These are phyloP conservation scores for Skeletonema marinoi DNA, from an alignment of 108 stramenopile species.

Conservation along the genomic window DNA sequence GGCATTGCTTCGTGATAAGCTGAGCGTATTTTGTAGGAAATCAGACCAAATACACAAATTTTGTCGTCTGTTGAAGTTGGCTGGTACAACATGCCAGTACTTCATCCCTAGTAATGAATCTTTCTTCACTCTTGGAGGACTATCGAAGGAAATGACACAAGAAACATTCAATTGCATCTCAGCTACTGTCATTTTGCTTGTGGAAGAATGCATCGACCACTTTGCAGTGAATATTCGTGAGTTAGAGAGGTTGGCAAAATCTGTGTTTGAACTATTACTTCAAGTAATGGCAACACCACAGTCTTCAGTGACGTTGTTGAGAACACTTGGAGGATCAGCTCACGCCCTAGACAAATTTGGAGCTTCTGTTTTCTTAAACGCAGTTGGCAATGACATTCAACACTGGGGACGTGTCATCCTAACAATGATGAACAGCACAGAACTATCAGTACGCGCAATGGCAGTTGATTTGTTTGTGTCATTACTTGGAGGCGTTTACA, in stretches of 20 bases:
- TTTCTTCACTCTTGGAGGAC: slow-evolving; percentile 26
- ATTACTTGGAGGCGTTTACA: slow-evolving; percentile 68
- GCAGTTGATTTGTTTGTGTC: slow-evolving; percentile 85
- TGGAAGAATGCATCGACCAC: slow-evolving; percentile 72
- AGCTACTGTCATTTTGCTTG: slow-evolving; percentile 69
- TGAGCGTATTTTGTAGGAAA: slow-evolving; percentile 54
- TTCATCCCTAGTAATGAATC: slow-evolving; percentile 50
- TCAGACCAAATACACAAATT: slow-evolving; percentile 67
- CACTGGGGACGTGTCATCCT: slow-evolving; percentile 81
- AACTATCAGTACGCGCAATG: slow-evolving; percentile 88
- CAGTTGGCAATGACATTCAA: slow-evolving; percentile 62
- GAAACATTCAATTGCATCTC: slow-evolving; percentile 89
- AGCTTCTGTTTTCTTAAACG: slow-evolving; percentile 61
- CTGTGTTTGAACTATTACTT: slow-evolving; percentile 76
- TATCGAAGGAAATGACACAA: slow-evolving; percentile 62
- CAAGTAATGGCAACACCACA: slow-evolving; percentile 82
- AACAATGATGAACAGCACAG: slow-evolving; percentile 80
- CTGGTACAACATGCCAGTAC: slow-evolving; percentile 73
- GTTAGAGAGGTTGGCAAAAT: slow-evolving; percentile 56
- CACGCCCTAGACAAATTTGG: slow-evolving; percentile 87
- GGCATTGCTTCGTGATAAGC: slow-evolving; percentile 54
- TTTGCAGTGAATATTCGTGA: slow-evolving; percentile 49
- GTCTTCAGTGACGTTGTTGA: slow-evolving; percentile 79
- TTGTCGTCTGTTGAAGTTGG: slow-evolving; percentile 63
- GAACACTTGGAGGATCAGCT: slow-evolving; percentile 75